These are phyloP conservation scores for Euphorbia neoarborescens DNA, from an alignment of 441 rosid genomes.

Conservation along the genomic window DNA sequence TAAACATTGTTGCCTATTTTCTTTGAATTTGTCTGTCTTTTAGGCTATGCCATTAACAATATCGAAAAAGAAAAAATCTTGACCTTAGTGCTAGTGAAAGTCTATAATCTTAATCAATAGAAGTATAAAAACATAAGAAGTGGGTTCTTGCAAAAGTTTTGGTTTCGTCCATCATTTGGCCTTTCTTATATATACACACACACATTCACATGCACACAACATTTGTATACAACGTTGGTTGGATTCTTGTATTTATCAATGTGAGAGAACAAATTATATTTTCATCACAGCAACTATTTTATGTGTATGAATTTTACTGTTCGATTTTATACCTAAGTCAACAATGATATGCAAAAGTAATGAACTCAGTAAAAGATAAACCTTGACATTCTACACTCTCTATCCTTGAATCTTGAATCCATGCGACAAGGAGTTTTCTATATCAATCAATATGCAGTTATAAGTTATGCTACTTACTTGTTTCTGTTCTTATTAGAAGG, in stretches of 20 bases:
- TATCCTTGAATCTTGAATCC: neutral
- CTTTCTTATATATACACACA: too few species aligned
- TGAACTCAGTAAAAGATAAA: neutral
- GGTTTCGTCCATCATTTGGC: neutral
- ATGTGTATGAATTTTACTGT: neutral
- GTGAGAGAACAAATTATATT: neutral
- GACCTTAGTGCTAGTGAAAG: neutral
- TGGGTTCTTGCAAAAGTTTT: neutral
- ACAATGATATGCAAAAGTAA: neutral
- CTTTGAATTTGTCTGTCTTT: neutral
- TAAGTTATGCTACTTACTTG: slow-evolving; percentile 1
- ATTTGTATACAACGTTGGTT: neutral
- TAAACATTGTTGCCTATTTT: neutral
- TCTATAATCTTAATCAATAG: neutral
- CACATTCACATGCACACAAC: too few species aligned
- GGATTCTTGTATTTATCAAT: neutral
- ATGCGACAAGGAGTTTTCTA: neutral
- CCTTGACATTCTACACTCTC: neutral
- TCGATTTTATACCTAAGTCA: neutral
- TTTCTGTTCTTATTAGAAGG: slow-evolving; percentile 26
- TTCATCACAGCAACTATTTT: neutral
- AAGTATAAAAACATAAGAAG: neutral
- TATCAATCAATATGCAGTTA: neutral
- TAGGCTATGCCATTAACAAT: neutral
- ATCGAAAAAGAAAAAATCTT: too few species aligned